These are phyloP conservation scores for Magnaporthiopsis incrustans DNA, from an alignment of 2,329 filamentous ascomycete species.

Conservation along the genomic window DNA sequence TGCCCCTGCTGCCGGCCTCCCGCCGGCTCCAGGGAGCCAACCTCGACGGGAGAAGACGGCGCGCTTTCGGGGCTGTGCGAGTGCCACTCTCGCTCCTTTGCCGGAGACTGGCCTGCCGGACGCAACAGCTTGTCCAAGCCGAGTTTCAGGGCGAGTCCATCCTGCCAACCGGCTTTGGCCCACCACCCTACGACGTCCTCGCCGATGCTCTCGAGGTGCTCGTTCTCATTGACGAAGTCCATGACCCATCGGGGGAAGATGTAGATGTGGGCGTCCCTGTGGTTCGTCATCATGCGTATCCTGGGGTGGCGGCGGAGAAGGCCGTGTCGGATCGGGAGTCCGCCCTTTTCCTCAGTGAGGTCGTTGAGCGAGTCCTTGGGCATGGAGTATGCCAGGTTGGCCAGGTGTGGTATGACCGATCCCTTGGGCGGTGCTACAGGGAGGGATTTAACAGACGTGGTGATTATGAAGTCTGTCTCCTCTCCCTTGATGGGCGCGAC, in stretches of 20 bases:
- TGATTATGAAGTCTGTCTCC: conserved; percentile 87
- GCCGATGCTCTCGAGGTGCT: conserved; percentile 76
- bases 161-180: conserved; percentile 91
- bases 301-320: conserved; percentile 67
- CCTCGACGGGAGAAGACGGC: background rate
- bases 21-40: background rate
- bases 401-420: conserved; percentile 59
- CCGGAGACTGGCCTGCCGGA: conserved; percentile 14
- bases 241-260: conserved; percentile 89
- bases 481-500: conserved; percentile 72
- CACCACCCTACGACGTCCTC: conserved; percentile 93
- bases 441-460: conserved; percentile 55
- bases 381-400: conserved; percentile 76
- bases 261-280: conserved; percentile 90
- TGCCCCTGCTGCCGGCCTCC: background rate
- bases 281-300: conserved; percentile 71
- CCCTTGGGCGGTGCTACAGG: conserved; percentile 51
- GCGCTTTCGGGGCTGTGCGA: conserved; percentile 5
- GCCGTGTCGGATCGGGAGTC: conserved; percentile 65
- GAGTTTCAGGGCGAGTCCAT: conserved; percentile 70
- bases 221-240: conserved; percentile 71
- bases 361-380: conserved; percentile 87
- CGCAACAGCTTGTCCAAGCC: conserved; percentile 60
- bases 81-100: conserved; percentile 9
- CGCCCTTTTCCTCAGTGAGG: conserved; percentile 65